Conservation (phyloP, 768 basidiomycete species). For the Roridomyces roridus region DNA sequence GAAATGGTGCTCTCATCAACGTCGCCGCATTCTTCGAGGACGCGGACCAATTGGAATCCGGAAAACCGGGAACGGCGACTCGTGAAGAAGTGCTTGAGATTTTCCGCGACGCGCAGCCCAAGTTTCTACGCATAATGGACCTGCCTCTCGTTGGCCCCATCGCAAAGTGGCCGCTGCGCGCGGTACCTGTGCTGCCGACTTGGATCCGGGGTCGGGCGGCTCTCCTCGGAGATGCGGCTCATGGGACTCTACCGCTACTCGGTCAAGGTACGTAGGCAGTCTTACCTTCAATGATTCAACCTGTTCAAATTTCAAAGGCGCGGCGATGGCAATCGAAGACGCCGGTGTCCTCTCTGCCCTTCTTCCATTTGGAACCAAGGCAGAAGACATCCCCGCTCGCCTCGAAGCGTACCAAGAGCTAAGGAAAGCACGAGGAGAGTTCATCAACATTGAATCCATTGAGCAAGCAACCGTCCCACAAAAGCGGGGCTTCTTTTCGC, state of each 20-base stretch:
- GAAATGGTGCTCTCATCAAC: slow-evolving; percentile 9
- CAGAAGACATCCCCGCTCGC: slow-evolving; percentile 4
- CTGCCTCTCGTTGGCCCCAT: slow-evolving; percentile 4
- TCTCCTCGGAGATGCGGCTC: slow-evolving; percentile 24
- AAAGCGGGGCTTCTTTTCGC: slow-evolving; percentile 6
- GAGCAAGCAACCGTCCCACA: slow-evolving; percentile 2
- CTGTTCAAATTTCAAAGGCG: too few relatives aligned
- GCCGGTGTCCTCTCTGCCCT: slow-evolving; percentile 9
- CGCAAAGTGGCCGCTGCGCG: slow-evolving; percentile 10
- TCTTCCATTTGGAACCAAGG: slow-evolving; percentile 10
- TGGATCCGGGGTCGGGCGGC: slow-evolving; percentile 14
- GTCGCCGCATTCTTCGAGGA: slow-evolving; percentile 6
- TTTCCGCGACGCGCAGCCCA: slow-evolving; percentile 10
- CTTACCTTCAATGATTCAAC: too few relatives aligned
- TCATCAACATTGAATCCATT: slow-evolving; percentile 3
- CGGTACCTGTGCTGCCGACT: slow-evolving; percentile 10
- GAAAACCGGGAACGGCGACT: neutral
- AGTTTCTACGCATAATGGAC: slow-evolving; percentile 3
- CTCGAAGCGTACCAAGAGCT: slow-evolving; percentile 10
- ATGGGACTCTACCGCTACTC: slow-evolving; percentile 30
- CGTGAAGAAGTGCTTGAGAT: neutral
- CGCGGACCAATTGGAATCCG: neutral
- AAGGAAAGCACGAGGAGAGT: slow-evolving; percentile 15
- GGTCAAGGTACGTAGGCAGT: slow-evolving; percentile 28
- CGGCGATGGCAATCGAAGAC: slow-evolving; percentile 33